Conservation (phyloP, 2,329 filamentous ascomycete species). For the Fusarium nygamai region DNA sequence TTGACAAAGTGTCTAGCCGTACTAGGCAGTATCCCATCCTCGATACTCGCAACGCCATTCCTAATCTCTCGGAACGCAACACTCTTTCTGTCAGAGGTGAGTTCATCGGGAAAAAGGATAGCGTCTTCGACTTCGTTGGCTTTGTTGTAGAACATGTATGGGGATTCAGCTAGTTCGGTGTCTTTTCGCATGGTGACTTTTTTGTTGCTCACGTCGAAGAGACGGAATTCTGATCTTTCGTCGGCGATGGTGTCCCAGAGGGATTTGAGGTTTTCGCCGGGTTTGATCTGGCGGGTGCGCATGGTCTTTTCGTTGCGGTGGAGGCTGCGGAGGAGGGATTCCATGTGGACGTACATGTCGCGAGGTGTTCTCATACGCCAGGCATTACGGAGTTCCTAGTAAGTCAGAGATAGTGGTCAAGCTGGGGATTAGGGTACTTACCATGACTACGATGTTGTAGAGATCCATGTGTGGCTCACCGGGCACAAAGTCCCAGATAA, state of each 20-base stretch:
- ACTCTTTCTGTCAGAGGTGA: conserved; percentile 8
- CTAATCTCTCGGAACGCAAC: conserved; percentile 36
- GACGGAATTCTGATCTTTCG: conserved; percentile 22
- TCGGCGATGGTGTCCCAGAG: conserved; percentile 40
- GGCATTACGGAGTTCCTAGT: conserved; percentile 42
- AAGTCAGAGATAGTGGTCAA: not conserved
- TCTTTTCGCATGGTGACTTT: conserved; percentile 1
- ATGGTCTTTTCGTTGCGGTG: conserved; percentile 37
- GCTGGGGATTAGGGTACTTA: not conserved
- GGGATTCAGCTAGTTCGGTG: not conserved
- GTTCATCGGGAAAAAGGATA: conserved; percentile 42
- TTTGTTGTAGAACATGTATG: conserved; percentile 43
- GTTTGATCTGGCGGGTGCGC: conserved; percentile 39
- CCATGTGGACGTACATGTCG: conserved; percentile 40
- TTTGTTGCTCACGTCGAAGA: conserved; percentile 16
- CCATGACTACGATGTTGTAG: conserved; percentile 36
- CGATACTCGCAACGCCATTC: conserved; percentile 38
- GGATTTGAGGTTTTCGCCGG: conserved; percentile 34
- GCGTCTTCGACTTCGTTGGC: conserved; percentile 38
- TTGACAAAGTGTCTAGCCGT: conserved; percentile 10
- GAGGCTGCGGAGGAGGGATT: conserved; percentile 33
- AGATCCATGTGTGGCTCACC: conserved; percentile 11
- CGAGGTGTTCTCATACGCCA: conserved; percentile 37
- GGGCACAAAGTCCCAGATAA: conserved; percentile 43
- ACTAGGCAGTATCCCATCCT: conserved; percentile 23